These are phyloP conservation scores for Neoboletus magnificus DNA, from an alignment of 768 basidiomycete species.

Conservation along the genomic window DNA sequence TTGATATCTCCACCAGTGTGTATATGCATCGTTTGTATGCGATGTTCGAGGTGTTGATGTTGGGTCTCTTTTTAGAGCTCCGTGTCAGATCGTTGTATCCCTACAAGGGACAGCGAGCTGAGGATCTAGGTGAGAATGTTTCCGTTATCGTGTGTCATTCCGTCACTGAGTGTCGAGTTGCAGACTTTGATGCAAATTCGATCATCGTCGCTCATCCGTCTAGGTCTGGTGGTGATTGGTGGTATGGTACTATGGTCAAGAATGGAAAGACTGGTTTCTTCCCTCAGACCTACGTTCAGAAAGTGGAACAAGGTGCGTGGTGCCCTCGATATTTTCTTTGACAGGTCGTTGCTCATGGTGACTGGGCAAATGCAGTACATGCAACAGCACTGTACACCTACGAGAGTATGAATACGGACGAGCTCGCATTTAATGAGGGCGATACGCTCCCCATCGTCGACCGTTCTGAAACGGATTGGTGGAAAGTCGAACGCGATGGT, in stretches of 20 bases:
- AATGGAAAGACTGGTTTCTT: slow-evolving; percentile 79
- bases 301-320: slow-evolving; percentile 54
- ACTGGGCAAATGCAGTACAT: slow-evolving; percentile 40
- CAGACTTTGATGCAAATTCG: slow-evolving; percentile 79
- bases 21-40: background rate
- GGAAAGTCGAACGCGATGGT: slow-evolving; percentile 90
- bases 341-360: background rate
- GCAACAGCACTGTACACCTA: slow-evolving; percentile 85
- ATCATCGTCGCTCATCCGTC: slow-evolving; percentile 82
- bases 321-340: background rate
- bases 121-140: slow-evolving; percentile 73
- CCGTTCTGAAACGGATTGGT: slow-evolving; percentile 84
- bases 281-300: slow-evolving; percentile 85
- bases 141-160: background rate
- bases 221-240: slow-evolving; percentile 87
- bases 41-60: slow-evolving; percentile 1
- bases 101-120: slow-evolving; percentile 81
- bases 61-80: slow-evolving; percentile 45
- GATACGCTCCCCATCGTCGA: slow-evolving; percentile 80
- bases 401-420: slow-evolving; percentile 64
- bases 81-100: slow-evolving; percentile 79
- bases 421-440: slow-evolving; percentile 83
- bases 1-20: slow-evolving; percentile 64
- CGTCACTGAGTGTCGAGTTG: slow-evolving; percentile 4
- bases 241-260: slow-evolving; percentile 73